Evolutionary conservation across 768 basidiomycete species (phyloP).

Genomic region (Melanogaster broomeanus): DNA sequence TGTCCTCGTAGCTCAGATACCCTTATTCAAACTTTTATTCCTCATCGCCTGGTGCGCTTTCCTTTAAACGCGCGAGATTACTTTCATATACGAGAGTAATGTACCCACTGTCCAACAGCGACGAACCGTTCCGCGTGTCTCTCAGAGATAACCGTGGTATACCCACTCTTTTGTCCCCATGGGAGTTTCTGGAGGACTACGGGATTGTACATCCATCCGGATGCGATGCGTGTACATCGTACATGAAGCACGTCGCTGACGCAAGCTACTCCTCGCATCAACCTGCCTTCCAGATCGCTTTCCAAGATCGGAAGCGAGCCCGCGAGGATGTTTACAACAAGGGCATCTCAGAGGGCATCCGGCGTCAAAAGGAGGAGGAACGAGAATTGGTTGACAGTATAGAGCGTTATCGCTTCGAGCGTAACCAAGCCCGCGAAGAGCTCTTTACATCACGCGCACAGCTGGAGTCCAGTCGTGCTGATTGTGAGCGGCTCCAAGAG

Average conservation of each 20-base stretch:
- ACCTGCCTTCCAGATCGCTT: constrained; percentile 41
- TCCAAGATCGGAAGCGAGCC: constrained; percentile 39
- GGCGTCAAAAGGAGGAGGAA: constrained; percentile 42
- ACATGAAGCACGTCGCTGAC: constrained; percentile 43
- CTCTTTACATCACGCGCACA: constrained; percentile 33
- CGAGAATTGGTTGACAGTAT: constrained; percentile 33
- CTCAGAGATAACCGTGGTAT: constrained; percentile 33
- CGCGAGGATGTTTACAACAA: constrained; percentile 41
- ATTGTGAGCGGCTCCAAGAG: constrained; percentile 33
- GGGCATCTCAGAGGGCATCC: constrained; percentile 40
- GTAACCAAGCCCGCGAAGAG: constrained; percentile 37
- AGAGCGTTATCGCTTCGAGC: constrained; percentile 37
- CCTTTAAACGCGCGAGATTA: constrained; percentile 4
- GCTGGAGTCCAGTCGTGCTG: constrained; percentile 33
- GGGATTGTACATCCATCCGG: constrained; percentile 42
- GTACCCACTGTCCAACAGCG: constrained; percentile 34
- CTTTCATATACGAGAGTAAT: constrained; percentile 16
- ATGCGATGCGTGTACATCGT: constrained; percentile 39
- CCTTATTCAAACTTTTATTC: constrained; percentile 13
- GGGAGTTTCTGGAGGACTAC: constrained; percentile 42
- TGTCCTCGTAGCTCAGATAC: constrained; percentile 19
- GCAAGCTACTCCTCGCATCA: constrained; percentile 39
- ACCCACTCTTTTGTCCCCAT: constrained; percentile 36
- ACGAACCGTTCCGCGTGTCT: constrained; percentile 31
- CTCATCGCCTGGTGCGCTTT: constrained; percentile 21